These are phyloP conservation scores for Striga asiatica DNA, from an alignment of 257 asterid genomes.

Conservation along the genomic window DNA sequence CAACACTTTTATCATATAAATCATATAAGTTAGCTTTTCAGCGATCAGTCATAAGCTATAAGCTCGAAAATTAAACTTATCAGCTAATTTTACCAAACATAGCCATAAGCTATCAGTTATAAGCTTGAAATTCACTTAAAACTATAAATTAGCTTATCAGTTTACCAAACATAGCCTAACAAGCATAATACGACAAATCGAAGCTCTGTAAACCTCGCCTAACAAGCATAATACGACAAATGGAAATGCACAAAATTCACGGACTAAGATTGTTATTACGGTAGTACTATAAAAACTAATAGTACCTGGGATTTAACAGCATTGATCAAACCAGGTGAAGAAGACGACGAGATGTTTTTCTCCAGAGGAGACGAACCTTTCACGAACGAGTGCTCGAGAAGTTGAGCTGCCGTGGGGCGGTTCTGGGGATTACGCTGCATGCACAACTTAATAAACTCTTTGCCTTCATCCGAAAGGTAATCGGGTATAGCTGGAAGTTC, in stretches of 20 bases:
- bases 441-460: conserved; percentile 54
- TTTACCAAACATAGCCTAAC: no score
- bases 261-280: not conserved
- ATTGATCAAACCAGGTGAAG: conserved; percentile 20
- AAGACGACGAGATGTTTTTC: conserved; percentile 29
- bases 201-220: no score
- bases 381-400: conserved; percentile 63
- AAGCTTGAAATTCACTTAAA: no score
- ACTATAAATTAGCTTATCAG: no score
- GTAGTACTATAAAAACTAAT: not conserved
- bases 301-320: conserved; percentile 18
- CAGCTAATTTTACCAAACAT: no score
- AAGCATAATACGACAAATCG: no score
- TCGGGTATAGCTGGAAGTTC: conserved; percentile 73
- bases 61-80: no score
- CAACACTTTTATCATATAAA: no score
- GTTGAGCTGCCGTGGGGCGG: conserved; percentile 64
- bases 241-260: not conserved
- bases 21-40: no score
- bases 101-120: no score
- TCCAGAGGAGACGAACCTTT: conserved; percentile 43
- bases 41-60: no score
- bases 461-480: conserved; percentile 59
- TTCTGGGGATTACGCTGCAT: conserved; percentile 59
- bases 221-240: no score